Evolutionary conservation across 1,284 basidiomycete species (phyloP), one percentile per base, ranked within the genome.

Genomic region (Heterobasidion occidentale): DNA sequence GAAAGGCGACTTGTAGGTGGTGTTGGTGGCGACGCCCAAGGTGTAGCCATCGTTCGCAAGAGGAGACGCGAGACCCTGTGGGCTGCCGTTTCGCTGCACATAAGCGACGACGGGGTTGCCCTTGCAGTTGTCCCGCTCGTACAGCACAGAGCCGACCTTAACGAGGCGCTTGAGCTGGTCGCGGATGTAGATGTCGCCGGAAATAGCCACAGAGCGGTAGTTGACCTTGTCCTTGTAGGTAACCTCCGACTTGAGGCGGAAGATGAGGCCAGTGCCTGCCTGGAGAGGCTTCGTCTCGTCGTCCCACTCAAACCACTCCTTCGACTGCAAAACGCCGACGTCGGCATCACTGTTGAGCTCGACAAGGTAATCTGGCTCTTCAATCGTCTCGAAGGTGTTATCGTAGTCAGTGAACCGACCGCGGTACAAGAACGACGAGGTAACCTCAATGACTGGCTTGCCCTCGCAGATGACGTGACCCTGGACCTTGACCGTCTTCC

Each of bases 281-380:
- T 83, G 75, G 46, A 94, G 84, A 45, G 92, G 86, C 59, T 84
- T 81, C 8, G 85, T 77, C 55, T 91, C 86, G 67, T 96, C 86
- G 57, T 90, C 86, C 96, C 95, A 98, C 57, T 90, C 86, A 72
- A 99, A 96, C 96, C 97, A 99, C 69, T 96, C 91, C 79, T 99
- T 99, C 58, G 92, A 93, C 67, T 91, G 84, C 14, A 99, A 76
- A 17, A 99, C 92, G 53, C 94, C 93, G 61, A 97, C 88, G 48
- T 83, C 84, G 1, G 92, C 89, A 62, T 94, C 88, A 36, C 81
- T 86, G 55, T 79, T 77, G 62, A 98, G 68, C 49, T 85, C 77
- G 50, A 99, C 88, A 49, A 85, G 72, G 71, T 96, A 98, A 63
- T 94, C 92, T 2, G 88, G 84, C 71, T 96, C 93, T 61, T 95